Conservation (phyloP, 2,329 filamentous ascomycete species). For the Fusarium haematococcum region DNA sequence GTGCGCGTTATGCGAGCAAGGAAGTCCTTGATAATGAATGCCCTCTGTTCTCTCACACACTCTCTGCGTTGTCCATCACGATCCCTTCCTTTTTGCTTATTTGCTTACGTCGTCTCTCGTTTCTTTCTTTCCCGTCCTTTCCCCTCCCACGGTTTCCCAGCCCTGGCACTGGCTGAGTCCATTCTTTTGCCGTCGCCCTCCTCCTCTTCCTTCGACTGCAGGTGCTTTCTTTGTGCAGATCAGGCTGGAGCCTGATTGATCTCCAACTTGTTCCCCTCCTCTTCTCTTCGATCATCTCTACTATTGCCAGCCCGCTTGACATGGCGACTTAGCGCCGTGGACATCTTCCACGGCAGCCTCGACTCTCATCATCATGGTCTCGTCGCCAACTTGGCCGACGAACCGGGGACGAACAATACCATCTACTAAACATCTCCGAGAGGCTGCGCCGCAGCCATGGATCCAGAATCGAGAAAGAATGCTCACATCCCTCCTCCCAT, state of each 20-base stretch:
- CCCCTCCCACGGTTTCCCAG: constrained; percentile 15
- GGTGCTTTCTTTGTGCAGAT: constrained; percentile 9
- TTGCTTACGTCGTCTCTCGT: constrained; percentile 29
- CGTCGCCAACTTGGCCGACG: constrained; percentile 17
- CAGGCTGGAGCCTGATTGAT: background rate
- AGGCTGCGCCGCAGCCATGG: constrained; percentile 32
- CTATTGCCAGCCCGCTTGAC: background rate
- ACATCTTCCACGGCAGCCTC: constrained; percentile 10
- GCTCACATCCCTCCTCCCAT: constrained; percentile 33
- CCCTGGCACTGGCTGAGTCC: constrained; percentile 37
- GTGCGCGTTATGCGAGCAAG: constrained; percentile 32
- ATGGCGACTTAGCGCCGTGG: constrained; percentile 29
- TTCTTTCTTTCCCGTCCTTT: background rate
- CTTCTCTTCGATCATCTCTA: background rate
- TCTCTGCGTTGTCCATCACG: constrained; percentile 4
- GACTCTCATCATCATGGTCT: constrained; percentile 26
- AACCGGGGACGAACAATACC: constrained; percentile 21
- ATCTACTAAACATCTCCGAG: constrained; percentile 17
- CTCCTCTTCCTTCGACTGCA: constrained; percentile 5
- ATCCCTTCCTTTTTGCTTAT: constrained; percentile 21
- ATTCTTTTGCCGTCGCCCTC: constrained; percentile 23
- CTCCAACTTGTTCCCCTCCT: background rate
- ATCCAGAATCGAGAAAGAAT: constrained; percentile 28
- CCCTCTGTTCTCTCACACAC: constrained; percentile 25
- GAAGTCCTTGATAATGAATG: constrained; percentile 33